These are phyloP conservation scores for Phaffia rhodozyma DNA, from an alignment of 1,284 basidiomycete species.

Conservation along the genomic window DNA sequence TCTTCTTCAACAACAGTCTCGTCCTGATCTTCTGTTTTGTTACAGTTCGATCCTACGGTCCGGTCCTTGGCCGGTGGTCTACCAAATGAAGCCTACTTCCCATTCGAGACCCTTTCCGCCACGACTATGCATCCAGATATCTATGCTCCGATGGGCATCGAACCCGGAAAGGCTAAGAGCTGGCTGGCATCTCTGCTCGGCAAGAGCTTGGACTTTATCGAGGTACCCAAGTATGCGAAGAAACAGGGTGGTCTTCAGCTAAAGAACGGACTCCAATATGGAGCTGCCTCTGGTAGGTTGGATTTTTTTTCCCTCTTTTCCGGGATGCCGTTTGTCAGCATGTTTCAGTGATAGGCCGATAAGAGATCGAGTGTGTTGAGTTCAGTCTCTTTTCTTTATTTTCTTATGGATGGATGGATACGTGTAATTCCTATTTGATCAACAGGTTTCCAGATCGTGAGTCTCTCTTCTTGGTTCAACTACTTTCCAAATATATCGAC, in stretches of 20 bases:
- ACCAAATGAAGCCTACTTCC: conserved; percentile 42
- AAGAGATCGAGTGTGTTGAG: no score
- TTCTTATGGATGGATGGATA: background rate
- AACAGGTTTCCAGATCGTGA: no score
- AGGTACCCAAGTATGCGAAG: conserved; percentile 46
- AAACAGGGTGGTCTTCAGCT: conserved; percentile 45
- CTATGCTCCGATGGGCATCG: conserved; percentile 24
- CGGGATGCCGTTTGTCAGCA: background rate
- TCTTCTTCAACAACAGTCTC: background rate
- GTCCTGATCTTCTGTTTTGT: background rate
- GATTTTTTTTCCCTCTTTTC: conserved; percentile 28
- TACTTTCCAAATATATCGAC: no score
- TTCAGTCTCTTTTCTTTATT: background rate
- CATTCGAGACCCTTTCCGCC: conserved; percentile 47
- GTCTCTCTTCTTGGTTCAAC: no score
- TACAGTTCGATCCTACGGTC: background rate
- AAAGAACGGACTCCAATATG: conserved; percentile 58
- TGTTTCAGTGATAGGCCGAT: background rate
- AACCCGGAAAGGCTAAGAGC: background rate
- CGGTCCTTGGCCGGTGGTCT: conserved; percentile 23
- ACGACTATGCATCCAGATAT: conserved; percentile 37
- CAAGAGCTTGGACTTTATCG: conserved; percentile 35
- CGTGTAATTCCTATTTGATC: no score
- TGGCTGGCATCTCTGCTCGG: conserved; percentile 60
- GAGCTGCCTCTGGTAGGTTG: conserved; percentile 31